These are phyloP conservation scores for Aureobasidium sp. DNA, from an alignment of 2,329 filamentous ascomycete genomes.

Conservation along the genomic window DNA sequence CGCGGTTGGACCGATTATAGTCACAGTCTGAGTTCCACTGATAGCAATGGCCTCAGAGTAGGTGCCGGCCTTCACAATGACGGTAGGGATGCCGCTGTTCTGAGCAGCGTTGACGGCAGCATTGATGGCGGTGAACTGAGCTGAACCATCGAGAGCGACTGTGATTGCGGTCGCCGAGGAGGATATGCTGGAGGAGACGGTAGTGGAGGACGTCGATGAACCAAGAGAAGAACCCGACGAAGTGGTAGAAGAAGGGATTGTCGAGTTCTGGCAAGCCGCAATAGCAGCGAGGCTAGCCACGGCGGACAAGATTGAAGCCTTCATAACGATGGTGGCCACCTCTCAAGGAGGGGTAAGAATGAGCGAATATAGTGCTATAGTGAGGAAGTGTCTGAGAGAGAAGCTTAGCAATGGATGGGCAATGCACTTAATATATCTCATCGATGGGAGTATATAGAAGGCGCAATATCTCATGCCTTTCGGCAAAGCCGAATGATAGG, in stretches of 20 bases:
- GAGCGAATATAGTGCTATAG: background rate
- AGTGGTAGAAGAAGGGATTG: background rate
- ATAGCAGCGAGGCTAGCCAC: conserved; percentile 24
- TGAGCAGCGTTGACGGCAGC: conserved; percentile 34
- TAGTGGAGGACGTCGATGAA: conserved; percentile 12
- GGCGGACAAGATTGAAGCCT: conserved; percentile 44
- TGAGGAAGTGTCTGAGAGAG: background rate
- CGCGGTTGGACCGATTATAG: conserved; percentile 32
- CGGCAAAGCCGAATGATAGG: background rate
- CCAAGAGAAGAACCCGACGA: background rate
- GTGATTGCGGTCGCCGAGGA: conserved; percentile 30
- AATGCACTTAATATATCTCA: background rate
- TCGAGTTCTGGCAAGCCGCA: conserved; percentile 33
- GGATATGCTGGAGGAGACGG: conserved; percentile 6
- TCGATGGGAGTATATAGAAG: background rate
- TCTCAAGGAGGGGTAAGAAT: background rate
- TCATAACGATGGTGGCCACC: conserved; percentile 6
- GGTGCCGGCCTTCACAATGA: conserved; percentile 39
- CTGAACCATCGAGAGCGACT: conserved; percentile 39
- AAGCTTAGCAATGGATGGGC: background rate
- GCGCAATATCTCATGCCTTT: background rate
- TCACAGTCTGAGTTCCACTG: conserved; percentile 36
- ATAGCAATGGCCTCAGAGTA: conserved; percentile 40
- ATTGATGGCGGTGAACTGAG: conserved; percentile 41
- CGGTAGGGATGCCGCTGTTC: conserved; percentile 35